Conservation (phyloP, 1,284 basidiomycete genomes). For the Termitomyces sp. region DNA sequence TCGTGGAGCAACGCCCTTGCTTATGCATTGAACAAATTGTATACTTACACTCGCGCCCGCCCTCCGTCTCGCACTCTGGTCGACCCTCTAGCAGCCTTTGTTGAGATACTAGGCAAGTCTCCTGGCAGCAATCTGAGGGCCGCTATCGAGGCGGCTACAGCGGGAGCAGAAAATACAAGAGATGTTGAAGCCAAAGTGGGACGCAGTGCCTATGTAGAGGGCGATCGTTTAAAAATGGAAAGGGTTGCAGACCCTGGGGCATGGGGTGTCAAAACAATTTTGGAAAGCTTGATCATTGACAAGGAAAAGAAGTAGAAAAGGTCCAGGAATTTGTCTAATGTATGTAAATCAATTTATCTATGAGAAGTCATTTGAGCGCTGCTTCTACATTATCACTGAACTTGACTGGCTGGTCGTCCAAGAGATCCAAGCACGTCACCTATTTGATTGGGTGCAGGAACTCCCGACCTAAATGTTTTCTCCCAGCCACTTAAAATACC, state of each 20-base stretch:
- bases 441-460: slow-evolving; percentile 1
- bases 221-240: slow-evolving; percentile 63
- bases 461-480: not conserved
- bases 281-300: slow-evolving; percentile 46
- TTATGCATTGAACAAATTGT: slow-evolving; percentile 67
- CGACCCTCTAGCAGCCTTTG: slow-evolving; percentile 87
- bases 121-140: slow-evolving; percentile 35
- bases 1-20: slow-evolving; percentile 62
- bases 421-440: slow-evolving; percentile 1
- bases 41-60: slow-evolving; percentile 85
- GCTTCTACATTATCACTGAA: not conserved
- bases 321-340: not conserved
- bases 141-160: slow-evolving; percentile 61
- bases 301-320: not conserved
- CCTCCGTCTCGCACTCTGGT: slow-evolving; percentile 88
- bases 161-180: slow-evolving; percentile 72
- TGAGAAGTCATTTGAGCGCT: not conserved
- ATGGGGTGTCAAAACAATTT: slow-evolving; percentile 79
- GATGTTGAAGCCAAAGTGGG: slow-evolving; percentile 84
- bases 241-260: slow-evolving; percentile 85
- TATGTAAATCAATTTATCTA: not conserved
- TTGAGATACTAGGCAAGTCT: slow-evolving; percentile 39
- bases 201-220: slow-evolving; percentile 83
- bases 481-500: slow-evolving; percentile 4
- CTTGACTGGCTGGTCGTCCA: not conserved